phyloP scores from a whole-genome alignment of 2,329 filamentous ascomycete species.

The Stemphylium vesicarium region DNA sequence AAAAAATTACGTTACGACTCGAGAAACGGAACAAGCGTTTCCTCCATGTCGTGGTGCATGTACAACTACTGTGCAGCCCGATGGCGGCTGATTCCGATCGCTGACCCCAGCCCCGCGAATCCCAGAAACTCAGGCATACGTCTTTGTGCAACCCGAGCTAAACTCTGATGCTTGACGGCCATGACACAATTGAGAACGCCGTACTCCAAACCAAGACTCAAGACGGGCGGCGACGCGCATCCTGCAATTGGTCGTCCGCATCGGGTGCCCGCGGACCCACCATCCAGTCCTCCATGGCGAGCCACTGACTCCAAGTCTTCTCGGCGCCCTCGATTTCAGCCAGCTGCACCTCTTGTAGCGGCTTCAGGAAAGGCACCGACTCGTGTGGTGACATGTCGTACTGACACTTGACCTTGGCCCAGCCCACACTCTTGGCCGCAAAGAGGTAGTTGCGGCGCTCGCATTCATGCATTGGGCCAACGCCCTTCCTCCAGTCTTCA shows the following conservation, averaged over 20 bases:
- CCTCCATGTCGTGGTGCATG: not conserved
- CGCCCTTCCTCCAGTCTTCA: conserved; percentile 83
- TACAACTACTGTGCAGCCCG: conserved; percentile 2
- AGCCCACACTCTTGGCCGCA: conserved; percentile 88
- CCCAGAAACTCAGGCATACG: conserved; percentile 11
- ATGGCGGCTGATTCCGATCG: conserved; percentile 11
- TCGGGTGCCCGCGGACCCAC: conserved; percentile 77
- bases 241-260: conserved; percentile 36
- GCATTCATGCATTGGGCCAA: conserved; percentile 83
- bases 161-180: conserved; percentile 11
- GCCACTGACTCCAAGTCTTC: conserved; percentile 88
- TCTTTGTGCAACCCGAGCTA: conserved; percentile 12
- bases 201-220: conserved; percentile 27
- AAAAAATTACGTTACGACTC: too few relatives aligned
- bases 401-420: conserved; percentile 85
- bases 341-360: conserved; percentile 76
- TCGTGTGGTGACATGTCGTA: conserved; percentile 89
- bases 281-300: conserved; percentile 99
- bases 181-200: conserved; percentile 28
- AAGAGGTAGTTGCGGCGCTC: conserved; percentile 96
- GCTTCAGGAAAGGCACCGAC: conserved; percentile 83
- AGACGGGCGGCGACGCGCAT: conserved; percentile 30
- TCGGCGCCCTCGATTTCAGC: conserved; percentile 85
- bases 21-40: not conserved
- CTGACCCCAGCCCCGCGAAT: conserved; percentile 21